phyloP scores from a whole-genome alignment of 768 basidiomycete species.

The Artomyces pyxidatus region DNA sequence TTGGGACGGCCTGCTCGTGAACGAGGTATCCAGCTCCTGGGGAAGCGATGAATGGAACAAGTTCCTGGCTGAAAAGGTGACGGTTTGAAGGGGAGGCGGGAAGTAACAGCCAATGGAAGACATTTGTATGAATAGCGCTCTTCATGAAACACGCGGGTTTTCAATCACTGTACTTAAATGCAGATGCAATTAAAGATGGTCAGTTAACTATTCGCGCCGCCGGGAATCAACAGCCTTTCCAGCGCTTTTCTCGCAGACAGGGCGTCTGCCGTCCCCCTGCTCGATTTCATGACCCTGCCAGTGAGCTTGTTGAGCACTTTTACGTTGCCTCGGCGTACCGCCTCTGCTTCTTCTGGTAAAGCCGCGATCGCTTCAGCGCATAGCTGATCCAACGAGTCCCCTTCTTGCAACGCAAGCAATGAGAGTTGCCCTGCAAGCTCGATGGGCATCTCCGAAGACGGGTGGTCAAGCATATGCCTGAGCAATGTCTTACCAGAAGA shows the following conservation, averaged over 20 bases:
- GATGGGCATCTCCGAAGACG: slow-evolving; percentile 28
- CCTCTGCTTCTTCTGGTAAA: slow-evolving; percentile 59
- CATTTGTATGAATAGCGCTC: too few relatives aligned
- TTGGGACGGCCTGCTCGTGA: slow-evolving; percentile 68
- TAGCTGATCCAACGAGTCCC: slow-evolving; percentile 37
- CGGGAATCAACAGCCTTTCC: slow-evolving; percentile 31
- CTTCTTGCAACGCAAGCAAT: slow-evolving; percentile 32
- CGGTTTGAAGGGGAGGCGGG: slow-evolving; percentile 20
- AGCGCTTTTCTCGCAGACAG: slow-evolving; percentile 44
- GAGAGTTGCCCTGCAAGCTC: slow-evolving; percentile 43
- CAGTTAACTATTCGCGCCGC: neutral
- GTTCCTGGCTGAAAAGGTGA: slow-evolving; percentile 57
- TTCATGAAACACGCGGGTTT: too few relatives aligned
- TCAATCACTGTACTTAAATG: neutral
- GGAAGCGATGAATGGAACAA: slow-evolving; percentile 72
- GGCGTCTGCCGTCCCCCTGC: slow-evolving; percentile 74
- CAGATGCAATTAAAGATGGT: neutral
- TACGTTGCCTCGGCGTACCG: slow-evolving; percentile 58
- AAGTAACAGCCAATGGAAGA: too few relatives aligned
- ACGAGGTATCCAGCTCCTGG: slow-evolving; percentile 77
- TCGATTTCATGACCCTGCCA: slow-evolving; percentile 79
- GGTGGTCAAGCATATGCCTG: slow-evolving; percentile 53
- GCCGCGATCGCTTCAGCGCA: slow-evolving; percentile 58
- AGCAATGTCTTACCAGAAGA: slow-evolving; percentile 74
- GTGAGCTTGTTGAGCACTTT: slow-evolving; percentile 77